phyloP scores from a whole-genome alignment of 768 basidiomycete species.

The Cyclocybe cylindracea region DNA sequence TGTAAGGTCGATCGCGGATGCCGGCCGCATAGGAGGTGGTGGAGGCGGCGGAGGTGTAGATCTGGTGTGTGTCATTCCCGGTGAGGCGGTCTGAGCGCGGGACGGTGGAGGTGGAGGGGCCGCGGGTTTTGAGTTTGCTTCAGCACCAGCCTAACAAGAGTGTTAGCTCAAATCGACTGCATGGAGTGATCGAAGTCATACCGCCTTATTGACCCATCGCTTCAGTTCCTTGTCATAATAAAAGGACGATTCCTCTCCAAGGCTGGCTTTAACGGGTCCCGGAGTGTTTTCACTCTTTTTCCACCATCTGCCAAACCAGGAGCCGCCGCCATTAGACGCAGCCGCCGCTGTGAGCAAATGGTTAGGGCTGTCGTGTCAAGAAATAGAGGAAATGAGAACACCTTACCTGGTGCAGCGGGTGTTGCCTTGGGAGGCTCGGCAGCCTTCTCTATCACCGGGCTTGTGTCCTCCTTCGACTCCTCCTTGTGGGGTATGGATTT shows the following conservation, averaged over 20 bases:
- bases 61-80: slow-evolving; percentile 50
- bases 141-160: slow-evolving; percentile 50
- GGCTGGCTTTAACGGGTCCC: slow-evolving; percentile 85
- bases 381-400: not conserved
- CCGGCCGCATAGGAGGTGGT: slow-evolving; percentile 52
- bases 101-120: slow-evolving; percentile 76
- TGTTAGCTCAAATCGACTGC: slow-evolving; percentile 1
- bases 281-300: slow-evolving; percentile 57
- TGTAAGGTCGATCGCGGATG: slow-evolving; percentile 65
- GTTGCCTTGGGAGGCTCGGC: slow-evolving; percentile 6
- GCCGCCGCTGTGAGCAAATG: slow-evolving; percentile 10
- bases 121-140: slow-evolving; percentile 54
- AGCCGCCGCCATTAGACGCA: slow-evolving; percentile 33
- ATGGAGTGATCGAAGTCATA: slow-evolving; percentile 28
- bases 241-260: slow-evolving; percentile 89
- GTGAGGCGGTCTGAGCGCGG: slow-evolving; percentile 85
- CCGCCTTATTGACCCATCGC: slow-evolving; percentile 96
- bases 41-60: slow-evolving; percentile 19
- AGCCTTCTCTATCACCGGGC: slow-evolving; percentile 20
- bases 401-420: slow-evolving; percentile 18
- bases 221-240: slow-evolving; percentile 95
- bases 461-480: slow-evolving; percentile 20
- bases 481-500: slow-evolving; percentile 38
- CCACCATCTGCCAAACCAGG: slow-evolving; percentile 87
- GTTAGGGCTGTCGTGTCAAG: not conserved